phyloP scores from a whole-genome alignment of 371 early-diverging fungal species.

The Mucor circinelloides region DNA sequence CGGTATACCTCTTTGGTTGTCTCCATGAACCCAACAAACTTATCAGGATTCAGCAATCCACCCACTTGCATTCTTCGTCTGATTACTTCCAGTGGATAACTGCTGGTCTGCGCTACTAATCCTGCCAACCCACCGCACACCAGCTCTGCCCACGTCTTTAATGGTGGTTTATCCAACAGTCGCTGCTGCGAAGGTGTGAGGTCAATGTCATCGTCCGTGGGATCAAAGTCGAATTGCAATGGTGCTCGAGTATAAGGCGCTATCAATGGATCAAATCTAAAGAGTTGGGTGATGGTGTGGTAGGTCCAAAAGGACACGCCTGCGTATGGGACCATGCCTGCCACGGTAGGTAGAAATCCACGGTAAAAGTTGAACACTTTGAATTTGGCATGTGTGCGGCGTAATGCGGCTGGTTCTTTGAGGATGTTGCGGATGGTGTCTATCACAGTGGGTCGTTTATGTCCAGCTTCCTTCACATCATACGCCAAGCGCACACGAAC shows the following conservation, averaged over 20 bases:
- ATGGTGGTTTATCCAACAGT: slow-evolving; percentile 33
- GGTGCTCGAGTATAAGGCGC: slow-evolving; percentile 35
- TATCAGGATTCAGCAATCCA: slow-evolving; percentile 56
- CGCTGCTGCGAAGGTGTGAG: slow-evolving; percentile 32
- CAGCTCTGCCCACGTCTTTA: slow-evolving; percentile 78
- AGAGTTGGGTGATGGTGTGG: slow-evolving; percentile 61
- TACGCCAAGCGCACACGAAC: slow-evolving; percentile 94
- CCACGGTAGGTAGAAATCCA: slow-evolving; percentile 88
- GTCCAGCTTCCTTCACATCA: slow-evolving; percentile 55
- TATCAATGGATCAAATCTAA: slow-evolving; percentile 48
- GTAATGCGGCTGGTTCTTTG: slow-evolving; percentile 54
- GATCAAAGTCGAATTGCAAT: slow-evolving; percentile 24
- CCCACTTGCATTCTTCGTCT: slow-evolving; percentile 90
- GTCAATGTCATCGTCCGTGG: slow-evolving; percentile 13
- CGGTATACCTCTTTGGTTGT: slow-evolving; percentile 65
- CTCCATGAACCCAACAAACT: slow-evolving; percentile 54
- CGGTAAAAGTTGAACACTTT: slow-evolving; percentile 83
- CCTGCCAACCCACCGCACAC: slow-evolving; percentile 85
- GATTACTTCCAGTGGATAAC: slow-evolving; percentile 93
- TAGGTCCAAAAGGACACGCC: slow-evolving; percentile 89
- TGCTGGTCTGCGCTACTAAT: slow-evolving; percentile 78
- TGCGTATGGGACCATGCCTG: slow-evolving; percentile 96
- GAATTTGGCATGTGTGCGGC: slow-evolving; percentile 19
- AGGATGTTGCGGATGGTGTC: slow-evolving; percentile 52
- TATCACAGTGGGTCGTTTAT: slow-evolving; percentile 35